Evolutionary conservation across 306 rosid genomes (phyloP).

Genomic region (Hippophae gyantsensis): DNA sequence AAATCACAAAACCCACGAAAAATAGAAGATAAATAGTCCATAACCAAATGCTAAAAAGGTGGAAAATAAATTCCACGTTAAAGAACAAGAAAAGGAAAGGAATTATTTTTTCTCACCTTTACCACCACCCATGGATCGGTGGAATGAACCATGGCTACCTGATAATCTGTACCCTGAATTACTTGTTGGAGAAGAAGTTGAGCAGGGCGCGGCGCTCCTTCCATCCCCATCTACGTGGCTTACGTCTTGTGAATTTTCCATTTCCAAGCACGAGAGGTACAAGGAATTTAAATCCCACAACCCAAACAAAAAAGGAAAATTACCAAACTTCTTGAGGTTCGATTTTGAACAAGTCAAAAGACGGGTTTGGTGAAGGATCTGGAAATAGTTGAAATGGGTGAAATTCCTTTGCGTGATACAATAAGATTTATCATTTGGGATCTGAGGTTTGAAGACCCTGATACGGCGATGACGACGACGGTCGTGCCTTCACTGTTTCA

Average conservation of each 20-base stretch:
- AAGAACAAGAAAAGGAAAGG: not conserved
- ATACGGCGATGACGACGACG: no score
- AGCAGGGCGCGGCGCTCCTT: constrained; percentile 17
- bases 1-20: not conserved
- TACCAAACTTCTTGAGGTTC: no score
- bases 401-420: not conserved
- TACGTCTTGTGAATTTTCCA: constrained; percentile 28
- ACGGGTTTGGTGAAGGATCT: not conserved
- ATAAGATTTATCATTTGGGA: not conserved
- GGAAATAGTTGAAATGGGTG: constrained; percentile 2
- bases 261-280: constrained; percentile 11
- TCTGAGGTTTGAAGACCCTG: not conserved
- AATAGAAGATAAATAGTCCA: not conserved
- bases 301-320: not conserved
- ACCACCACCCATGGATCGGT: constrained; percentile 26
- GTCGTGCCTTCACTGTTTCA: no score
- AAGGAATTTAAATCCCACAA: not conserved
- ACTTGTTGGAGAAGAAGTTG: constrained; percentile 22
- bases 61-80: not conserved
- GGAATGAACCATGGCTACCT: constrained; percentile 24
- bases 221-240: constrained; percentile 34
- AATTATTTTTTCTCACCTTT: constrained; percentile 17
- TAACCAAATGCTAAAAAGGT: constrained; percentile 4
- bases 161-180: constrained; percentile 15
- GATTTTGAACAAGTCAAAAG: not conserved